Conservation (phyloP, 2,329 filamentous ascomycete genomes). For the Cladophialophora psammophila region DNA sequence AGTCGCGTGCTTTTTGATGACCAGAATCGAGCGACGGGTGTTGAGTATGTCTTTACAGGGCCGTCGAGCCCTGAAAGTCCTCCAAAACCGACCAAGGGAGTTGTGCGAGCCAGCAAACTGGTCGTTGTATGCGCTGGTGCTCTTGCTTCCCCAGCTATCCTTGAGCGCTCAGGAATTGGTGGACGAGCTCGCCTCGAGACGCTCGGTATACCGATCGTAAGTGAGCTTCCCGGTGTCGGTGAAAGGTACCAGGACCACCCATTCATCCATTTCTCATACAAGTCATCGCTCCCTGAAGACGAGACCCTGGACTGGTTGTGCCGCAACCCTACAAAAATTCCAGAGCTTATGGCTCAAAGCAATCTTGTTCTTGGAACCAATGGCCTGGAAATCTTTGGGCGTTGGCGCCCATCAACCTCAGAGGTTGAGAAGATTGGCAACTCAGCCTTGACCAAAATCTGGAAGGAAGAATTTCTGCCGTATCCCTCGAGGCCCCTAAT, state of each 20-base stretch:
- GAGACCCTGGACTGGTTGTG: conserved; percentile 64
- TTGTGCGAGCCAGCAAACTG: conserved; percentile 49
- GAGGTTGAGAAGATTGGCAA: conserved; percentile 50
- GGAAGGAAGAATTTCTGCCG: conserved; percentile 62
- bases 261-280: conserved; percentile 62
- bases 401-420: conserved; percentile 24
- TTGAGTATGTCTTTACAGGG: conserved; percentile 64
- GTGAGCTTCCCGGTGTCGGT: conserved; percentile 56
- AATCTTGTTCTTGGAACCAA: conserved; percentile 63
- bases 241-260: conserved; percentile 63
- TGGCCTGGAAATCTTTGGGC: conserved; percentile 35
- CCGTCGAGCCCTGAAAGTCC: neutral
- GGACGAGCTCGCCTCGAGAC: conserved; percentile 50
- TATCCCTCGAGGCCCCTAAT: conserved; percentile 38
- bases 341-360: conserved; percentile 22
- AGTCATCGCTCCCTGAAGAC: conserved; percentile 51
- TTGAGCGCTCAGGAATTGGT: conserved; percentile 69
- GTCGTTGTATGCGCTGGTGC: conserved; percentile 67
- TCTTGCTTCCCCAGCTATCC: conserved; percentile 63
- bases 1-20: conserved; percentile 61
- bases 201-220: conserved; percentile 52
- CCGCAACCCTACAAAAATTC: conserved; percentile 51
- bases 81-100: neutral
- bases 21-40: conserved; percentile 61
- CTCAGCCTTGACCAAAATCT: conserved; percentile 58